Base-by-base conservation (phyloP, 2,329 filamentous ascomycete species). In the Dothidotthia symphoricarpi region DNA sequence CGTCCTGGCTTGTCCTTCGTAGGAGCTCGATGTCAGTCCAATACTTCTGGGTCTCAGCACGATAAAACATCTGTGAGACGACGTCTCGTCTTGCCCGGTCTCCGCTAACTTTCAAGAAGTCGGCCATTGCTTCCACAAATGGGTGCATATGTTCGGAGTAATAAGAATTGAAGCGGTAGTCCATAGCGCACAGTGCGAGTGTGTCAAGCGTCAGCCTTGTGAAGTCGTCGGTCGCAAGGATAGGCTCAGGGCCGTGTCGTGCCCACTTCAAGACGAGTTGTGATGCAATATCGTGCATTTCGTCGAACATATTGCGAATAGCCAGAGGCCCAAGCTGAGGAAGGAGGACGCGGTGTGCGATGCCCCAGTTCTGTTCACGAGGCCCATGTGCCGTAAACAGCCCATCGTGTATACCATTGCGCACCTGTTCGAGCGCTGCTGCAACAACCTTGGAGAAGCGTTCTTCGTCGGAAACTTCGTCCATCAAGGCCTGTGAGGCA, bases 181-280 rank as follows among this genome's bases (percentile, higher is more conserved):
- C 63, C 64, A 68, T 68, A 6, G 66, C 60, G 33, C 65, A 68
- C 7, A 69, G 46, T 0, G 66, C 67, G 17, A 69, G 59, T 0
- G 64, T 67, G 13, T 68, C 63, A 1, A 69, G 51, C 1, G 66
- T 68, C 4, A 67, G 28, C 11, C 64, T 49, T 10, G 65, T 68
- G 30, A 68, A 68, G 43, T 69, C 65, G 17, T 68, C 64, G 8
- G 61, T 61, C 5, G 66, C 64, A 8, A 57, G 52, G 11, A 69
- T 66, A 1, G 42, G 39, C 16, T 64, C 49, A 1, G 61, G 38
- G 4, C 64, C 63, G 34, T 79, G 73, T 24, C 83, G 74, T 13
- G 82, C 82, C 76, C 82, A 82, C 61, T 86, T 86, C 66, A 85
- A 72, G 8, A 76, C 74, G 33, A 87, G 64, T 55, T 87, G 83